These are phyloP conservation scores for Ocimum tenuiflorum DNA, from an alignment of 257 asterid genomes.

Conservation along the genomic window DNA sequence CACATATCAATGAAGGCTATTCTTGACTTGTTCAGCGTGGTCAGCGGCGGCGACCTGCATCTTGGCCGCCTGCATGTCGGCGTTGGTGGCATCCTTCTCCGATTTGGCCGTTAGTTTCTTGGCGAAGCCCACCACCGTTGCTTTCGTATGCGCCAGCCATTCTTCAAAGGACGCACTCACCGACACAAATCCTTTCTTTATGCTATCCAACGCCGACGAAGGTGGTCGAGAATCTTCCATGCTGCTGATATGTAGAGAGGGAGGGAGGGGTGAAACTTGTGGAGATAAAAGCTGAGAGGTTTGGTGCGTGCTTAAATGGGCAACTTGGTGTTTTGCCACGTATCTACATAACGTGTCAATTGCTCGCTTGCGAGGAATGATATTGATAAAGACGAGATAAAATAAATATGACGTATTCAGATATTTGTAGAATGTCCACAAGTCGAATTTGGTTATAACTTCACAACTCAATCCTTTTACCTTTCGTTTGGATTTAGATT, in stretches of 20 bases:
- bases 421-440: too few relatives aligned
- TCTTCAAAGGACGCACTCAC: conserved; percentile 14
- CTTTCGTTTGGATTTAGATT: too few relatives aligned
- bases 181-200: background rate
- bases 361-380: too few relatives aligned
- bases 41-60: conserved; percentile 28
- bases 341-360: too few relatives aligned
- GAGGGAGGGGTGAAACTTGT: too few relatives aligned
- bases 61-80: conserved; percentile 23
- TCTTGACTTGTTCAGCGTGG: conserved; percentile 19
- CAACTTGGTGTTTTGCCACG: too few relatives aligned
- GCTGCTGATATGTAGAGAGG: background rate
- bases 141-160: conserved; percentile 16
- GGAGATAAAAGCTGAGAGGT: background rate
- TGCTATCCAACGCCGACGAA: background rate
- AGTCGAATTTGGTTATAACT: too few relatives aligned
- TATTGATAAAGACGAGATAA: too few relatives aligned
- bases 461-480: too few relatives aligned
- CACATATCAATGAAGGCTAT: background rate
- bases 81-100: conserved; percentile 26
- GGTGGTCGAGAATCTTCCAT: conserved; percentile 16
- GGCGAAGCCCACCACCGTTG: conserved; percentile 3
- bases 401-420: too few relatives aligned
- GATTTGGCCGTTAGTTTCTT: conserved; percentile 21
- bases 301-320: too few relatives aligned